Conservation (phyloP, 192 early-diverging fungal genomes). For the Martensiomyces pterosporus region DNA sequence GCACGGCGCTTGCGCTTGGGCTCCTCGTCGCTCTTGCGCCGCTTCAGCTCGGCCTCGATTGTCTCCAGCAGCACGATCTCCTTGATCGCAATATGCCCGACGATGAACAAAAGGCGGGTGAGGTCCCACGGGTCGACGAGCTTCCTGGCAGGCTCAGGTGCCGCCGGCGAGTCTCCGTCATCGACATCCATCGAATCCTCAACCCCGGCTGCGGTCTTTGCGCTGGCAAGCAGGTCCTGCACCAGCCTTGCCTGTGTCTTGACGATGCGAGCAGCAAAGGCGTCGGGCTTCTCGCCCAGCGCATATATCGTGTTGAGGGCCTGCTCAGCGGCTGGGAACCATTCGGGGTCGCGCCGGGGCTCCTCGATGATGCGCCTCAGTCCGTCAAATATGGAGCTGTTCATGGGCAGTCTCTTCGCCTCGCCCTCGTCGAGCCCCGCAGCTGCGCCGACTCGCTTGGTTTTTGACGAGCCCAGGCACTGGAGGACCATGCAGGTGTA, state of each 20-base stretch:
- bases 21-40: conserved; percentile 55
- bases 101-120: conserved; percentile 82
- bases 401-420: conserved; percentile 52
- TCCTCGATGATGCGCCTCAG: conserved; percentile 51
- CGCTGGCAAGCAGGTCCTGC: conserved; percentile 48
- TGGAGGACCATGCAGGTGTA: conserved; percentile 93
- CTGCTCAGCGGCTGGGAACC: conserved; percentile 93
- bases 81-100: conserved; percentile 95
- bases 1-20: conserved; percentile 40
- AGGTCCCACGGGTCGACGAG: conserved; percentile 66
- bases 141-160: conserved; percentile 1
- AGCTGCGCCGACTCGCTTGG: conserved; percentile 15
- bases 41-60: conserved; percentile 91
- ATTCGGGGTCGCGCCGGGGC: conserved; percentile 43
- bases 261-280: conserved; percentile 73
- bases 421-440: conserved; percentile 18
- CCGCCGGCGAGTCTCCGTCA: conserved; percentile 1
- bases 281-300: conserved; percentile 87
- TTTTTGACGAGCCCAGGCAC: conserved; percentile 55
- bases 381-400: conserved; percentile 57
- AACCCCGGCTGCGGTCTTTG: conserved; percentile 5
- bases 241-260: conserved; percentile 61
- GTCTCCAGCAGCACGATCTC: conserved; percentile 94
- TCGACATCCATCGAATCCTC: conserved; percentile 23
- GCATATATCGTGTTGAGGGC: conserved; percentile 90